A percentile compares a stretch with the other conserved stretches of the same genome.
Conservation (phyloP, 306 rosid genomes). For the peach (Prunus persica) region DNA sequence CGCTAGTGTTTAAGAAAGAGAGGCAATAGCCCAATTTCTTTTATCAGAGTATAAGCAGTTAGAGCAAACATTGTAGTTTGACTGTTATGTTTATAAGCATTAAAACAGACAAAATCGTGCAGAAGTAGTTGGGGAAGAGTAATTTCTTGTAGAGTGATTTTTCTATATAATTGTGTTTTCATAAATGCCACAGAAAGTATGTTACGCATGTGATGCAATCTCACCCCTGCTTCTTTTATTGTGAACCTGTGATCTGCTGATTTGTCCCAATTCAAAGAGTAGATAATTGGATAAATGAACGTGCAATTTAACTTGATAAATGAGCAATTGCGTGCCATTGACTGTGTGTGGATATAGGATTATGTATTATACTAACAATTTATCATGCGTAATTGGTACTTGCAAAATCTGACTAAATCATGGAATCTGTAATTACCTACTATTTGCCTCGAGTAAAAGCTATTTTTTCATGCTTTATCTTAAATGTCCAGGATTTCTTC, state of each 20-base stretch:
- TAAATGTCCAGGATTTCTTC: not conserved
- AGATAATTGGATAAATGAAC: not conserved
- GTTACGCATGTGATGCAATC: not conserved
- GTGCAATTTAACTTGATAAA: not conserved
- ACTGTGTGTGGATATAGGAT: not conserved
- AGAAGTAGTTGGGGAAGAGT: not conserved
- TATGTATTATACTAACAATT: not conserved
- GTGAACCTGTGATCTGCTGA: not conserved
- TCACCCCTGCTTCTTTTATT: not conserved
- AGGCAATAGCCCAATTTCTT: not conserved
- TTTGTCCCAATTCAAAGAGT: not conserved
- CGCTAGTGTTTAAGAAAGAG: not conserved
- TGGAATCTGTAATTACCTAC: not conserved
- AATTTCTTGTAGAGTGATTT: not conserved
- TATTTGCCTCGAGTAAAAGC: not conserved
- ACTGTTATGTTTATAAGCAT: not conserved
- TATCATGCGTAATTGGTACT: not conserved
- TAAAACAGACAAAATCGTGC: not conserved
- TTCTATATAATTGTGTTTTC: not conserved
- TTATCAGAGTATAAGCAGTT: not conserved
- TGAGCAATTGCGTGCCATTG: not conserved
- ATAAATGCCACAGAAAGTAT: not conserved
- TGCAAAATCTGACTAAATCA: not conserved
- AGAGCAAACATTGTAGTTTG: not conserved
- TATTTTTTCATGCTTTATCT: not conserved